phyloP scores from a whole-genome alignment of 1,284 basidiomycete species.

The Ustilago trichophora region DNA sequence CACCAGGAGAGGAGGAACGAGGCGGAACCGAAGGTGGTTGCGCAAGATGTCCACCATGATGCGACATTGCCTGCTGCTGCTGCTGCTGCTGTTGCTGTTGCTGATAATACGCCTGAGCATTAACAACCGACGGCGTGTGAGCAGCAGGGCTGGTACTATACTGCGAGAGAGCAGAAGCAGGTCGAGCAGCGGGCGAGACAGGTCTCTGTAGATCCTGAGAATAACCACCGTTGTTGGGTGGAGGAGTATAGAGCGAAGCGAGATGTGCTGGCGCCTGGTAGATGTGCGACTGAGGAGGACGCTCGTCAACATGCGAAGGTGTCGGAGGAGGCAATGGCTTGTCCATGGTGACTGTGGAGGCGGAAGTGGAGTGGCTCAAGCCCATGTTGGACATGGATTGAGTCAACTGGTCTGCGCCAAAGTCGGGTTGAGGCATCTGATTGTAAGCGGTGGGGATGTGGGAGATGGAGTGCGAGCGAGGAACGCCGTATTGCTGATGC shows the following conservation, averaged over 20 bases:
- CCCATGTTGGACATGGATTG: slow-evolving; percentile 44
- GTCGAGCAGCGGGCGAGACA: slow-evolving; percentile 32
- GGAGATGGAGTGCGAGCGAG: slow-evolving; percentile 40
- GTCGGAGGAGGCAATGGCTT: slow-evolving; percentile 21
- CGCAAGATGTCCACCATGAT: slow-evolving; percentile 8
- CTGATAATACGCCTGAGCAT: slow-evolving; percentile 45
- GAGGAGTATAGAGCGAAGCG: slow-evolving; percentile 39
- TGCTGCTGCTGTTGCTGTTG: slow-evolving; percentile 22
- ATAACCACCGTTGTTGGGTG: slow-evolving; percentile 1
- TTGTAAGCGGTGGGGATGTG: slow-evolving; percentile 22
- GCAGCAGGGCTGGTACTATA: slow-evolving; percentile 28
- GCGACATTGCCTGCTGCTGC: slow-evolving; percentile 4
- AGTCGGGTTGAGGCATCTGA: slow-evolving; percentile 33
- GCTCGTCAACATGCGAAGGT: slow-evolving; percentile 17
- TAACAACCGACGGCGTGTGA: slow-evolving; percentile 36
- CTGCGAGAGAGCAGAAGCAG: slow-evolving; percentile 29
- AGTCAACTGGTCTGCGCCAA: slow-evolving; percentile 31
- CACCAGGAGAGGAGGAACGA: slow-evolving; percentile 30
- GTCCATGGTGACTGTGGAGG: slow-evolving; percentile 8
- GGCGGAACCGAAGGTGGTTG: slow-evolving; percentile 25
- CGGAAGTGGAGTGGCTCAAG: slow-evolving; percentile 15
- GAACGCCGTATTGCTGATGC: slow-evolving; percentile 19
- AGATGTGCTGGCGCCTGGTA: slow-evolving; percentile 43
- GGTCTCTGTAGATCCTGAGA: slow-evolving; percentile 22
- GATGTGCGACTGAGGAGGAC: slow-evolving; percentile 42